Conservation (phyloP, 1,139 yeast genomes). For the Hyphopichia khmerensis region DNA sequence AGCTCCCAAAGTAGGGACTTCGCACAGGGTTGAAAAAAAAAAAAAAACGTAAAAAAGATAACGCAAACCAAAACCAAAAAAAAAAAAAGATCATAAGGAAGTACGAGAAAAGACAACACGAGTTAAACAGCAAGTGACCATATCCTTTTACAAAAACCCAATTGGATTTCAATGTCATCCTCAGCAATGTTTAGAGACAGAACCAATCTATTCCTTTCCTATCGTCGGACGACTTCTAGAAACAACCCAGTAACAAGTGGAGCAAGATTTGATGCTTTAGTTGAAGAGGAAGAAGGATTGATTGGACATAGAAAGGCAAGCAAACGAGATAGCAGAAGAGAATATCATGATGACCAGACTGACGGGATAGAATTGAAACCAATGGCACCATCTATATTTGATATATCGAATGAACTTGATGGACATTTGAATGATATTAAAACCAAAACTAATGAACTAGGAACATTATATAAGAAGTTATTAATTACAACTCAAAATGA, state of each 20-base stretch:
- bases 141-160: too few species aligned
- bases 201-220: constrained; percentile 68
- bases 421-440: constrained; percentile 51
- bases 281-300: constrained; percentile 59
- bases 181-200: constrained; percentile 65
- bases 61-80: too few species aligned
- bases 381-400: constrained; percentile 78
- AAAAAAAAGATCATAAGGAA: too few species aligned
- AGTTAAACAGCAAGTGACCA: too few species aligned
- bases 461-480: constrained; percentile 73
- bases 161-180: neutral
- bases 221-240: constrained; percentile 70
- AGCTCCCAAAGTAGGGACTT: too few species aligned
- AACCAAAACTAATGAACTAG: constrained; percentile 54
- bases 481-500: constrained; percentile 86
- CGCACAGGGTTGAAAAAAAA: too few species aligned
- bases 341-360: constrained; percentile 10
- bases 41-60: too few species aligned
- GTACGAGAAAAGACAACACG: too few species aligned
- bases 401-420: constrained; percentile 72
- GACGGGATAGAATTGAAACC: constrained; percentile 47
- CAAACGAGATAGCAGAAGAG: constrained; percentile 9
- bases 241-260: constrained; percentile 7
- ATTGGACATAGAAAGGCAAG: constrained; percentile 24
- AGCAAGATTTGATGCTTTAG: constrained; percentile 32